These are phyloP conservation scores for Fraxinus nigra DNA, from an alignment of 305 asterid species.

Conservation along the genomic window DNA sequence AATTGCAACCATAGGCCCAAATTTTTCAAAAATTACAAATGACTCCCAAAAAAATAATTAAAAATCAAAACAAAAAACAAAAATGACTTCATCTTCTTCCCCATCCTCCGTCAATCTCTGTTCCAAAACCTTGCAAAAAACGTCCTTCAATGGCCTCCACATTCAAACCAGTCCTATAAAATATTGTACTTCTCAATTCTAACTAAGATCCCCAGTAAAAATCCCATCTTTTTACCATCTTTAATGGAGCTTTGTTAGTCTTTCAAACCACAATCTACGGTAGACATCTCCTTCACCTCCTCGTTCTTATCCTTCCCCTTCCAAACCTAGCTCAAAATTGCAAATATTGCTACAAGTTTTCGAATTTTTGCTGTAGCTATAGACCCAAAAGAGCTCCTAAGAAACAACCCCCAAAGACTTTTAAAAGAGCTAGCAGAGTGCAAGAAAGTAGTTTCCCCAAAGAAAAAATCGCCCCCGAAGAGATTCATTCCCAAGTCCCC, in stretches of 20 bases:
- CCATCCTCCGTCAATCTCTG: constrained; percentile 9
- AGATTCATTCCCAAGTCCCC: constrained; percentile 86
- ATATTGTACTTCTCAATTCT: constrained; percentile 9
- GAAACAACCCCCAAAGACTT: constrained; percentile 88
- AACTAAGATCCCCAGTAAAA: not conserved
- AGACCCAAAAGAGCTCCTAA: constrained; percentile 79
- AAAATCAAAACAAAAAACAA: too few species aligned
- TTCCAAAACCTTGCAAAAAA: constrained; percentile 42
- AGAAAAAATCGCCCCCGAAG: constrained; percentile 62
- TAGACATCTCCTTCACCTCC: constrained; percentile 67
- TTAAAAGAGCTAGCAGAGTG: constrained; percentile 82
- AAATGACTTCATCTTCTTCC: too few species aligned
- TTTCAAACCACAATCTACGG: constrained; percentile 48
- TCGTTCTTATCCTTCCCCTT: constrained; percentile 57
- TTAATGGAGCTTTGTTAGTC: constrained; percentile 67
- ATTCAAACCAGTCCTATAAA: not conserved
- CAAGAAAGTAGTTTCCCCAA: constrained; percentile 68
- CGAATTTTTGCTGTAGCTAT: constrained; percentile 53
- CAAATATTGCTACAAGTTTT: constrained; percentile 33
- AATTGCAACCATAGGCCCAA: too few species aligned
- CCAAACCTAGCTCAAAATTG: constrained; percentile 52
- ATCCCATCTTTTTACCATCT: not conserved
- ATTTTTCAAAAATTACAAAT: too few species aligned
- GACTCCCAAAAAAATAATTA: too few species aligned
- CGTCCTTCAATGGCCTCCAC: constrained; percentile 36